phyloP scores from a whole-genome alignment of 2,329 filamentous ascomycete species.

The Ophiostoma sp. region DNA sequence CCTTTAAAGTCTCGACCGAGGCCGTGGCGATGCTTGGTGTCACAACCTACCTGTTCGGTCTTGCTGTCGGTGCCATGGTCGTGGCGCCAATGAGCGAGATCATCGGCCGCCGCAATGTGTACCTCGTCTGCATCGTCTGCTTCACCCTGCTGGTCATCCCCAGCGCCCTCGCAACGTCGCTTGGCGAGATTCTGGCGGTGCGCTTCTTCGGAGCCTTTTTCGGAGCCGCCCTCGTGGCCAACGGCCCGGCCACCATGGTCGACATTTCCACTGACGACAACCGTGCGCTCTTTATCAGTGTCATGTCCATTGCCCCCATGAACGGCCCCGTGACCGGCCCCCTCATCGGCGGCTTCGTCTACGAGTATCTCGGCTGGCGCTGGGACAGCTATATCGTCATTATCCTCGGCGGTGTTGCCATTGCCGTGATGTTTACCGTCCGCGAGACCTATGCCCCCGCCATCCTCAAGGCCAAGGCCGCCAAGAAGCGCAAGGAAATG shows the following conservation, averaged over 20 bases:
- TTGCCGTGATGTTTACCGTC: constrained; percentile 53
- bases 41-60: constrained; percentile 67
- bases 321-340: constrained; percentile 65
- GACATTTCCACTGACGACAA: constrained; percentile 78
- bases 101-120: constrained; percentile 60
- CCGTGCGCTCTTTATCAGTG: constrained; percentile 72
- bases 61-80: constrained; percentile 64
- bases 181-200: constrained; percentile 58
- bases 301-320: constrained; percentile 79
- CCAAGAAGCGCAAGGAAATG: constrained; percentile 58
- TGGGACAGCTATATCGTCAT: constrained; percentile 81
- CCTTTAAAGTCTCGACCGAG: constrained; percentile 51
- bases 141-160: constrained; percentile 67
- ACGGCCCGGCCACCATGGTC: constrained; percentile 74
- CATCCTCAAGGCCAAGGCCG: constrained; percentile 62
- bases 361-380: constrained; percentile 51
- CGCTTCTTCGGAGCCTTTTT: constrained; percentile 57
- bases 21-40: constrained; percentile 63
- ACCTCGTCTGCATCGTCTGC: constrained; percentile 54
- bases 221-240: constrained; percentile 71
- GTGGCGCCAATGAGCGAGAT: constrained; percentile 67
- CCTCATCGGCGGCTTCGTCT: constrained; percentile 55
- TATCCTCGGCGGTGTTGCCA: constrained; percentile 61
- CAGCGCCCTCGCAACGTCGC: constrained; percentile 58
- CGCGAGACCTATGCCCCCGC: constrained; percentile 73